Conservation (phyloP, 2,329 filamentous ascomycete genomes). For the Trichoderma asperellum region DNA sequence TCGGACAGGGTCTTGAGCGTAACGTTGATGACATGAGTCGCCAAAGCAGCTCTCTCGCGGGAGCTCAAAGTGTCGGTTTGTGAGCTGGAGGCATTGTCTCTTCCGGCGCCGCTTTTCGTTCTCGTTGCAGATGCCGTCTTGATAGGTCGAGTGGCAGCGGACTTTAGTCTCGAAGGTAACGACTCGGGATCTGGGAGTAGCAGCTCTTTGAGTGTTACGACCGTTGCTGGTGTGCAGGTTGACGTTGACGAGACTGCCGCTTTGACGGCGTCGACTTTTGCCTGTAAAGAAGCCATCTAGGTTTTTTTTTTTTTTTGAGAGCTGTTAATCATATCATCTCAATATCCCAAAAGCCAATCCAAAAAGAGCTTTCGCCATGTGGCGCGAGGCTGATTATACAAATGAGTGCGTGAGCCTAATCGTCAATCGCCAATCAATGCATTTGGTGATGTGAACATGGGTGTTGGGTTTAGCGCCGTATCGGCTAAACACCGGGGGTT, state of each 20-base stretch:
- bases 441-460: conserved; percentile 3
- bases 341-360: conserved; percentile 31
- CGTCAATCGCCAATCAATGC: conserved; percentile 9
- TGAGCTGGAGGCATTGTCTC: conserved; percentile 29
- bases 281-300: conserved; percentile 50
- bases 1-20: conserved; percentile 71
- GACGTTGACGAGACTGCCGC: conserved; percentile 56
- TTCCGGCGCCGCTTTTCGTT: conserved; percentile 33
- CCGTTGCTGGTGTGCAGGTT: conserved; percentile 57
- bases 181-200: conserved; percentile 44
- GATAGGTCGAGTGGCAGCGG: conserved; percentile 35
- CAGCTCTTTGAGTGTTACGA: conserved; percentile 53
- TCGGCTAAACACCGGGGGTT: conserved; percentile 44
- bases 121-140: conserved; percentile 37
- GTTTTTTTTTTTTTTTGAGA: conserved; percentile 32
- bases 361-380: conserved; percentile 35
- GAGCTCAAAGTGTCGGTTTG: conserved; percentile 38
- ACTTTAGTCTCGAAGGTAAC: conserved; percentile 36
- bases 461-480: conserved; percentile 18
- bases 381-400: conserved; percentile 33
- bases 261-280: conserved; percentile 56
- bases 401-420: conserved; percentile 30
- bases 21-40: conserved; percentile 73
- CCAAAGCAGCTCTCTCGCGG: conserved; percentile 66
- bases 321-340: conserved; percentile 43